These are phyloP conservation scores for Debaryomyces sp. DNA, from an alignment of 1,139 yeast genomes.

Conservation along the genomic window DNA sequence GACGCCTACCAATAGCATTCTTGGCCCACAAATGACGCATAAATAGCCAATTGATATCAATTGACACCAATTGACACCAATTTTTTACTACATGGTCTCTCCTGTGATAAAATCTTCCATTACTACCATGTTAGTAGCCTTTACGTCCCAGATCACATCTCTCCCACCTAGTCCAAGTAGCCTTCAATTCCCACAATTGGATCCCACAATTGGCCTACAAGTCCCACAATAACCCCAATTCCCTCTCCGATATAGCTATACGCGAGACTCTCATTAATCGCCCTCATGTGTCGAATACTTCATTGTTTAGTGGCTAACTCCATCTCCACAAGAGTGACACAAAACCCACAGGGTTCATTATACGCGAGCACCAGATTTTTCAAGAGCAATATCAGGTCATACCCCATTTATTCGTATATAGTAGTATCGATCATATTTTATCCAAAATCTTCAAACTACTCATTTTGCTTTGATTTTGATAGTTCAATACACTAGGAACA, in stretches of 20 bases:
- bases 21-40: background rate
- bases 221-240: background rate
- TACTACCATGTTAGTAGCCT: background rate
- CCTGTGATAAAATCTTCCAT: background rate
- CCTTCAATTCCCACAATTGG: background rate
- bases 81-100: background rate
- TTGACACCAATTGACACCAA: too few relatives aligned
- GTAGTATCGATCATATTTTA: slow-evolving; percentile 1
- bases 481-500: background rate
- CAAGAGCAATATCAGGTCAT: slow-evolving; percentile 7
- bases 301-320: background rate
- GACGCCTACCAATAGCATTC: background rate
- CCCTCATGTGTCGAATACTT: background rate
- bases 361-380: slow-evolving; percentile 2
- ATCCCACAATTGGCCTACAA: background rate
- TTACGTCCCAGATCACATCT: background rate
- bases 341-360: background rate
- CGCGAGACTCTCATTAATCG: background rate
- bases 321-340: background rate
- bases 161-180: background rate
- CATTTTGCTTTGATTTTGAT: background rate
- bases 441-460: background rate
- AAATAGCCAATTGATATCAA: background rate
- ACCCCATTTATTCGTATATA: background rate
- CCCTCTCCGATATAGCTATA: background rate